These are phyloP conservation scores for Lecanoromycetidae sp. DNA, from an alignment of 2,329 filamentous ascomycete species.

Conservation along the genomic window DNA sequence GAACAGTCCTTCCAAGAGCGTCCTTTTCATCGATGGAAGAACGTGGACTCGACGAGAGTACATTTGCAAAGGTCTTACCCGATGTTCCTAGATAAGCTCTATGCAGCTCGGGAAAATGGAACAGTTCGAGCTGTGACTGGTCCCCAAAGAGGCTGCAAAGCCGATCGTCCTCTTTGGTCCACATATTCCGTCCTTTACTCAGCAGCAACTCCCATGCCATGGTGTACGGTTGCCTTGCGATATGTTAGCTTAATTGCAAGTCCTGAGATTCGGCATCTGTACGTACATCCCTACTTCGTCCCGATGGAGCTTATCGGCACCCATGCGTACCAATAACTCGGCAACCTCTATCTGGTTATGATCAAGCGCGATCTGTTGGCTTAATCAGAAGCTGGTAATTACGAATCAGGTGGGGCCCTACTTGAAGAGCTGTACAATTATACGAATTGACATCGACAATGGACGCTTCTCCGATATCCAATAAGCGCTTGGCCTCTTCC, in stretches of 20 bases:
- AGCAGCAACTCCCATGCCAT: accelerated
- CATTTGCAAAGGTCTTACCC: background rate
- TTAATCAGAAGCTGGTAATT: background rate
- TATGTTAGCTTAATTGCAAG: background rate
- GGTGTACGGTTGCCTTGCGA: background rate
- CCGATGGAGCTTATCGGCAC: slow-evolving; percentile 1
- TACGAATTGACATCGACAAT: background rate
- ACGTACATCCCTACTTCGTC: background rate
- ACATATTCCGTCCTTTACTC: accelerated
- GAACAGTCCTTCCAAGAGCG: background rate
- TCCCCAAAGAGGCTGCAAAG: background rate
- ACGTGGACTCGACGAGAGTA: background rate
- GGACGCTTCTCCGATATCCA: slow-evolving; percentile 4
- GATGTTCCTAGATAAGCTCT: background rate
- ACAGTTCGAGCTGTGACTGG: background rate
- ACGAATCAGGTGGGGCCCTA: background rate
- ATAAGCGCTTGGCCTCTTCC: background rate
- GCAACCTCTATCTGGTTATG: background rate
- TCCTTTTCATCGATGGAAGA: slow-evolving; percentile 2
- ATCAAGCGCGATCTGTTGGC: background rate
- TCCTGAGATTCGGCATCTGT: background rate
- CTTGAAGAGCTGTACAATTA: background rate
- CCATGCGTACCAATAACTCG: background rate
- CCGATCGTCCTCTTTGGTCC: too few relatives aligned
- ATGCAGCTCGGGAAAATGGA: background rate